Base-by-base conservation (phyloP, 345 rosid species). In the Salix viminalis region DNA sequence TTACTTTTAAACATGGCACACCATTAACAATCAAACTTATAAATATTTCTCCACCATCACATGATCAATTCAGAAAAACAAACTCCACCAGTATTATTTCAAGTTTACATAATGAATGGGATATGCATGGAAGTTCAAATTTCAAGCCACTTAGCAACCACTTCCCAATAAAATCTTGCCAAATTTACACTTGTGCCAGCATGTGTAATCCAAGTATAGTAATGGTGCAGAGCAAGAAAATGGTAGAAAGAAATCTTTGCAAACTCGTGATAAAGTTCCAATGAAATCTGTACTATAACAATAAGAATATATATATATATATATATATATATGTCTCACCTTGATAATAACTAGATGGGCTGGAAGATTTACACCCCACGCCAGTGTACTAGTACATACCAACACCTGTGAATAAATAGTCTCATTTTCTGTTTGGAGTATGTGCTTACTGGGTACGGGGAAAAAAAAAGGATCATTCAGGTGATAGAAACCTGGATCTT, bases 361-460 rank as follows among this genome's bases (percentile, higher is more conserved):
- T 62, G 99, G 99, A 80, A 93, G 90, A 79, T 95, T 95, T 79
- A 95, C 98, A 69, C 98, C 99, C 98, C 99, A 95, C 48, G 99
- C 98, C 77, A 93, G 83, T 34, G 99, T 95, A 85, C 97, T 95
- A 75, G 99, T 95, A 79, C 96, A 91, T 78, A 95, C 94, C 89
- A 95, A 84, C 60, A 95, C 98, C 99, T 95, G 75, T 39, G 26
- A 54, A 46, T 54, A 21, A 36, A 67, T 6, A 69, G 7, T n/a
- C 44, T 36, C 71, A 50, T 42, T 72, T 23, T 19, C 36, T 54
- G 5, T 34, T 67, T 2, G 42, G 26, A 34, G 24, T 26, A n/a
- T 18, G 2, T n/a, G 70, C 46, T 54, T 34, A 24, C 18, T 3
- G 28, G 52, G 48, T 50, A 37, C n/a, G 37, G 24, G 21, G n/a